Evolutionary conservation across 805 yeast species (phyloP).

Genomic region (Ogataea nitratoaversa): DNA sequence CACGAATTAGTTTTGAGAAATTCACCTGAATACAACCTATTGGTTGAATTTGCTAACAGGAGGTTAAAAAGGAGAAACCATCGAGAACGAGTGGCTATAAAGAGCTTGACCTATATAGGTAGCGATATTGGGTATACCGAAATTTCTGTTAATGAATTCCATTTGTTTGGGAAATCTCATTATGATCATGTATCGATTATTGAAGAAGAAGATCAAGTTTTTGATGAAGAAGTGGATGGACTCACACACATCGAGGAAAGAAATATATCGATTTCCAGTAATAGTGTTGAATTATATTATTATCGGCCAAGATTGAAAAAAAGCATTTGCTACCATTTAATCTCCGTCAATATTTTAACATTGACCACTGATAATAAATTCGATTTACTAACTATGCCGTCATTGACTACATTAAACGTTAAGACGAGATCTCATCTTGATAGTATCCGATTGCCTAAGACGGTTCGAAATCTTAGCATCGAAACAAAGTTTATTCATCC

Average conservation of each 20-base stretch:
- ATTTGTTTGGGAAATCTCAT: background rate
- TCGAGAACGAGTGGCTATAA: background rate
- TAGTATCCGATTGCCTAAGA: background rate
- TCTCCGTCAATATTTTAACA: background rate
- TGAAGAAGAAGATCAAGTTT: background rate
- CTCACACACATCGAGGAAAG: background rate
- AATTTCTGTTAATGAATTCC: background rate
- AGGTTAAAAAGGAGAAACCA: background rate
- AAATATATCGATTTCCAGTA: background rate
- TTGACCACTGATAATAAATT: background rate
- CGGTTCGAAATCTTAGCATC: background rate
- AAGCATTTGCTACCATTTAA: background rate
- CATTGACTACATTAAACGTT: background rate
- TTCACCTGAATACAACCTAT: background rate
- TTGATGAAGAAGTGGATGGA: background rate
- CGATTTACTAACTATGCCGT: background rate
- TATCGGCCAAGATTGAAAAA: background rate
- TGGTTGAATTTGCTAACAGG: background rate
- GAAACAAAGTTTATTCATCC: background rate
- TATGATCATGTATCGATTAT: background rate
- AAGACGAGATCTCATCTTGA: background rate
- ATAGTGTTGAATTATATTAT: background rate
- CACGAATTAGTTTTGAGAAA: background rate
- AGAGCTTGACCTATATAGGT: background rate
- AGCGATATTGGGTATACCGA: background rate